These are phyloP conservation scores for Rhizoclosmatium globosum DNA, from an alignment of 192 early-diverging fungal genomes.

Conservation along the genomic window DNA sequence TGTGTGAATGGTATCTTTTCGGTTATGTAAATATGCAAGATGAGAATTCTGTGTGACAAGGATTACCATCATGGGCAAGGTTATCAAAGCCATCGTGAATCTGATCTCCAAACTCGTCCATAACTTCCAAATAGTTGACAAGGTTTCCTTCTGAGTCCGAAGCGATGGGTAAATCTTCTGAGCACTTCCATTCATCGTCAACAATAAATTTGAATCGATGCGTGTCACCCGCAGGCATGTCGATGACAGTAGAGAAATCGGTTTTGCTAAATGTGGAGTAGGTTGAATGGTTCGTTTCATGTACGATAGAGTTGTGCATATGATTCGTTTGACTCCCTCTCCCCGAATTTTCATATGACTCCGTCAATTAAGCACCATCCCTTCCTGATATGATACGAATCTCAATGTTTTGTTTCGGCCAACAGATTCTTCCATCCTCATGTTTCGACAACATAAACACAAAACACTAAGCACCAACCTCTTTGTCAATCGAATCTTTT, in stretches of 20 bases:
- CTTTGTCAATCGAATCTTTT: slow-evolving; percentile 80
- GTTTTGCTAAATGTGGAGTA: slow-evolving; percentile 57
- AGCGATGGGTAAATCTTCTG: slow-evolving; percentile 86
- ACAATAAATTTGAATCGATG: slow-evolving; percentile 98
- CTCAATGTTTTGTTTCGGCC: too few relatives aligned
- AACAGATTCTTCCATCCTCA: too few relatives aligned
- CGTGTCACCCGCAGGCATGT: slow-evolving; percentile 87
- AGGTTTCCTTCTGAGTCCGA: slow-evolving; percentile 95
- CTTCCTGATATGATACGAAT: too few relatives aligned
- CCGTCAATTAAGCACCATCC: too few relatives aligned
- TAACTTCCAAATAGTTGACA: slow-evolving; percentile 93
- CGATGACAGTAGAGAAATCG: slow-evolving; percentile 83
- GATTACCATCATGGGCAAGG: slow-evolving; percentile 37
- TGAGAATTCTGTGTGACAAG: neutral
- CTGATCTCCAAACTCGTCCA: slow-evolving; percentile 75
- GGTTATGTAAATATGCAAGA: neutral
- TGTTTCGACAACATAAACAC: too few relatives aligned
- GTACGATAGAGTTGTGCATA: neutral
- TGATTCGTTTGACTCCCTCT: too few relatives aligned
- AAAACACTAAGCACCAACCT: slow-evolving; percentile 27
- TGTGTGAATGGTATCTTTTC: slow-evolving; percentile 23
- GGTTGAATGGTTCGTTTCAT: slow-evolving; percentile 21
- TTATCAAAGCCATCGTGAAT: slow-evolving; percentile 58
- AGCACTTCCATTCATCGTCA: slow-evolving; percentile 98
- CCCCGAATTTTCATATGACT: too few relatives aligned